A percentile compares a stretch with the other conserved stretches of the same genome.
Conservation (phyloP, 2,329 filamentous ascomycete genomes). For the Fusarium camptoceras region DNA sequence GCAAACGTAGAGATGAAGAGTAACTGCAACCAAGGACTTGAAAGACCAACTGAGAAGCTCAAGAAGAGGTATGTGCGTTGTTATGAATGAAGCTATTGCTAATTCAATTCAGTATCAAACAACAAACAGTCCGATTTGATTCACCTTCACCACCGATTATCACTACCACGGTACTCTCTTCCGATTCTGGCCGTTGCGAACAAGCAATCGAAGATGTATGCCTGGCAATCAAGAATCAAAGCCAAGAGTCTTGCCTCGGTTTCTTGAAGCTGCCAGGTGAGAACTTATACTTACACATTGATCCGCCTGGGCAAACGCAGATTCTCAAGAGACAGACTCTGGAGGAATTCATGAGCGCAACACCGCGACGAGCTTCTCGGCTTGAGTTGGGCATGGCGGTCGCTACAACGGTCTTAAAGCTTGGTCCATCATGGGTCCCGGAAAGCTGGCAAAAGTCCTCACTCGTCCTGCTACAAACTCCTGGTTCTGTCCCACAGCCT, state of each 20-base stretch:
- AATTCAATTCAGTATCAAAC: not conserved
- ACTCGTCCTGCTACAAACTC: fast-evolving
- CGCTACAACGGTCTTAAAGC: not conserved
- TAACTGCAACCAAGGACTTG: not conserved
- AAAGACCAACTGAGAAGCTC: fast-evolving
- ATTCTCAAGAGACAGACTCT: fast-evolving
- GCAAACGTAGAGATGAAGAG: fast-evolving
- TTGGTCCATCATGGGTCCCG: not conserved
- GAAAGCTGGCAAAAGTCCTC: not conserved
- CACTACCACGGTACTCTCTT: fast-evolving
- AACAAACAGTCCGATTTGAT: not conserved
- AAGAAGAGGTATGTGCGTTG: not conserved
- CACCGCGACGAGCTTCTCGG: fast-evolving
- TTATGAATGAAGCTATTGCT: too few species aligned
- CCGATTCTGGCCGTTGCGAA: fast-evolving
- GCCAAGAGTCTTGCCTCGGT: fast-evolving
- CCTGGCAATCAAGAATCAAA: not conserved
- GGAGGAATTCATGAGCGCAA: not conserved
- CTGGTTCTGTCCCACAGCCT: fast-evolving
- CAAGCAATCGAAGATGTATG: not conserved
- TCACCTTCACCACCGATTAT: not conserved
- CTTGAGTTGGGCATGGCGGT: not conserved
- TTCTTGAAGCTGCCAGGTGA: not conserved
- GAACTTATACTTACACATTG: not conserved
- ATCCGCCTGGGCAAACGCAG: fast-evolving